Evolutionary conservation across 768 basidiomycete genomes (phyloP).

Genomic region (Naematelia aurantialba): DNA sequence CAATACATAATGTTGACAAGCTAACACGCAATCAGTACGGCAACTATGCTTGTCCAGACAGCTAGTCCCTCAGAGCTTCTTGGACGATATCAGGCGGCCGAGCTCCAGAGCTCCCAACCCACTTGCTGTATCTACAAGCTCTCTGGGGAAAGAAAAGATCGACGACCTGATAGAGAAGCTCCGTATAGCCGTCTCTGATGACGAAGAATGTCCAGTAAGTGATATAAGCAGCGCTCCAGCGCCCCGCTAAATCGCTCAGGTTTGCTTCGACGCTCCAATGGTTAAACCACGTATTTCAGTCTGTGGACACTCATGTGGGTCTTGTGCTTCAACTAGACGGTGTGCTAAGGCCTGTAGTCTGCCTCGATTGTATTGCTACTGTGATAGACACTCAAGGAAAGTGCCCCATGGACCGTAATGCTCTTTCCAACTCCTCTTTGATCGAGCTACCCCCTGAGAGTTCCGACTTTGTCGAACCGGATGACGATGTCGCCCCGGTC

Average conservation of each 20-base stretch:
- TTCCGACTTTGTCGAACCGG: constrained; percentile 20
- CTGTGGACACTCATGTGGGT: constrained; percentile 39
- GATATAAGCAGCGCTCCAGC: not conserved
- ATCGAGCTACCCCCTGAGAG: constrained; percentile 29
- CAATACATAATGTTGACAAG: not conserved
- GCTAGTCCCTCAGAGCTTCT: constrained; percentile 34
- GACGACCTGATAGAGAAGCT: constrained; percentile 32
- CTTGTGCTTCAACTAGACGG: not conserved
- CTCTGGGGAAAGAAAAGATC: constrained; percentile 18
- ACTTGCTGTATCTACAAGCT: constrained; percentile 13
- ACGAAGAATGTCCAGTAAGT: constrained; percentile 39
- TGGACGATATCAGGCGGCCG: constrained; percentile 32
- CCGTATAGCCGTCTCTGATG: constrained; percentile 23
- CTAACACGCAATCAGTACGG: constrained; percentile 27
- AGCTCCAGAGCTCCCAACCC: not conserved
- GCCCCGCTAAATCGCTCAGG: constrained; percentile 6
- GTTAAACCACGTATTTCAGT: constrained; percentile 34
- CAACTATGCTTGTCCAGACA: constrained; percentile 36
- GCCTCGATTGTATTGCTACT: constrained; percentile 31
- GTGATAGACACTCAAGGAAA: constrained; percentile 11
- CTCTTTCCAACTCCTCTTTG: constrained; percentile 23
- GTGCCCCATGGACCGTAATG: constrained; percentile 39
- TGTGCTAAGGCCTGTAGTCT: constrained; percentile 13
- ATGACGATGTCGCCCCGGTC: constrained; percentile 12
- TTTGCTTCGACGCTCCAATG: constrained; percentile 26